A percentile compares a stretch with the other conserved stretches of the same genome.
phyloP scores from a whole-genome alignment of 306 rosid species.

The Castanopsis chinensis region DNA sequence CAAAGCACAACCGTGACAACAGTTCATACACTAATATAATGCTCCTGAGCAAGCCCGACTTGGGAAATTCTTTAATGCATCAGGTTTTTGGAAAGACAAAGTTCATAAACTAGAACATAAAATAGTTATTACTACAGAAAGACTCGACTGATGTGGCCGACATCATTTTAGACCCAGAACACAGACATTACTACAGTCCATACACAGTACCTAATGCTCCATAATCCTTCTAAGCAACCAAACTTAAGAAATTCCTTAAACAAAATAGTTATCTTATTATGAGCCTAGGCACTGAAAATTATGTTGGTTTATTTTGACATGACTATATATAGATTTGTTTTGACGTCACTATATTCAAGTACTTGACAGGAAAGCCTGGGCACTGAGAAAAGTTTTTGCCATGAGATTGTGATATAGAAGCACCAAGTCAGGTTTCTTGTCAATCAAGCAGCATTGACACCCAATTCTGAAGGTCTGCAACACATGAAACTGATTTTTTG shows the following conservation, averaged over 20 bases:
- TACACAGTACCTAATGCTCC: neutral
- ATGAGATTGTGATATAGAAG: neutral
- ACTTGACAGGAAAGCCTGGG: neutral
- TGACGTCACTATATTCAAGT: neutral
- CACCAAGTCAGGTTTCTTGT: neutral
- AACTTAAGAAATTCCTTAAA: neutral
- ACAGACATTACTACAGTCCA: no score
- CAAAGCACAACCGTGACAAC: neutral
- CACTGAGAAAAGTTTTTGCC: neutral
- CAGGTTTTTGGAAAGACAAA: no score
- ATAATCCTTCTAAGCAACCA: neutral
- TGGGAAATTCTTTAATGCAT: neutral
- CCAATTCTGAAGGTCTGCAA: neutral
- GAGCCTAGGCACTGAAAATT: neutral
- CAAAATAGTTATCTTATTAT: neutral
- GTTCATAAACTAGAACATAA: no score
- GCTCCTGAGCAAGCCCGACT: neutral
- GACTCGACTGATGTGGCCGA: no score
- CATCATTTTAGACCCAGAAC: no score
- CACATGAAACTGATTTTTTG: neutral
- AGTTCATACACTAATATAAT: neutral
- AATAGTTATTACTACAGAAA: no score
- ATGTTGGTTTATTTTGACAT: neutral
- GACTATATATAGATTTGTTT: neutral
- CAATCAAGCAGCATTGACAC: neutral